Evolutionary conservation across 805 yeast species (phyloP).

Genomic region (Peterozyma toletana): DNA sequence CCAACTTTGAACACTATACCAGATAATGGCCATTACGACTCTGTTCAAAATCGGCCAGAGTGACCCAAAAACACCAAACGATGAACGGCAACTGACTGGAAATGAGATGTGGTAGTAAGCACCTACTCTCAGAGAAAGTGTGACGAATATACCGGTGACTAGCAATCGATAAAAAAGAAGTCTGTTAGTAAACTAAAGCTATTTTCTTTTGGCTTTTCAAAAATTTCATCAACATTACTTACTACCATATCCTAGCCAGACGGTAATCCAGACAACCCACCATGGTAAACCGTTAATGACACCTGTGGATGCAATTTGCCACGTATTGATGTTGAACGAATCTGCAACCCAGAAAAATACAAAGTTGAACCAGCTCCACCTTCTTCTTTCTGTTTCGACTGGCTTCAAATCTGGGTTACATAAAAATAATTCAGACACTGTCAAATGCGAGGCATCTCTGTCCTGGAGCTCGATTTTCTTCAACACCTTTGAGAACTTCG

Average conservation of each 20-base stretch:
- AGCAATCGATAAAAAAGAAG: no score
- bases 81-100: constrained; percentile 74
- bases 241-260: constrained; percentile 75
- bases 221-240: no score
- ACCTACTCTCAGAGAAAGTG: constrained; percentile 72
- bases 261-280: constrained; percentile 91
- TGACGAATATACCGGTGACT: constrained; percentile 57
- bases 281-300: constrained; percentile 70
- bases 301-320: constrained; percentile 89
- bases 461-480: constrained; percentile 19
- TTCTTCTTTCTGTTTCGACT: constrained; percentile 63
- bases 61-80: constrained; percentile 84
- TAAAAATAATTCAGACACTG: constrained; percentile 57
- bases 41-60: constrained; percentile 86
- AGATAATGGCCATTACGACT: constrained; percentile 59
- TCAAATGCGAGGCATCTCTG: constrained; percentile 27
- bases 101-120: constrained; percentile 75
- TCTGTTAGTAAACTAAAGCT: no score
- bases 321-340: constrained; percentile 82
- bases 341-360: constrained; percentile 85
- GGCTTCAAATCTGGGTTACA: constrained; percentile 74
- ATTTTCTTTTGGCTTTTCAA: no score
- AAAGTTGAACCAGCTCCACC: constrained; percentile 83
- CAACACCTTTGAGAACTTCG: background rate
- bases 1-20: constrained; percentile 86